Evolutionary conservation across 148 eudicot genomes (phyloP).

Genomic region (Simmondsia chinensis): DNA sequence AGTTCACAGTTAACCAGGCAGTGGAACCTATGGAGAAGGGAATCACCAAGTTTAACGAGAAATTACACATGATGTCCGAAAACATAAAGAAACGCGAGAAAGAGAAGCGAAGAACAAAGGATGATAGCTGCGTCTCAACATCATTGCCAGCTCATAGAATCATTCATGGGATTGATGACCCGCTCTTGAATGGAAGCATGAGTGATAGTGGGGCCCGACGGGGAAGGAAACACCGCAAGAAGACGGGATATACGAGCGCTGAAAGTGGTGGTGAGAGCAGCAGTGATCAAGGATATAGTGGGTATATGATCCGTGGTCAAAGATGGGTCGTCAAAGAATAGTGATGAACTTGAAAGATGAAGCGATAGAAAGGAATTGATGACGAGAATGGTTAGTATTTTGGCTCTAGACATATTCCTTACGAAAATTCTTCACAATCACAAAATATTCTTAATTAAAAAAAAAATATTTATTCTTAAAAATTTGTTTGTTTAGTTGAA

Average conservation of each 20-base stretch:
- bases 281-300: constrained; percentile 62
- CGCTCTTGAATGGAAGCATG: constrained; percentile 76
- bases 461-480: no score
- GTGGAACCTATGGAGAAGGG: constrained; percentile 98
- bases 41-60: constrained; percentile 67
- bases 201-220: constrained; percentile 62
- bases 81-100: constrained; percentile 81
- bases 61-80: constrained; percentile 72
- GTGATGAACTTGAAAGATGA: not conserved
- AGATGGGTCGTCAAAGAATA: constrained; percentile 91
- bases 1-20: constrained; percentile 80
- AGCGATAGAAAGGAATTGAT: not conserved
- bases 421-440: no score
- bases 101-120: constrained; percentile 61
- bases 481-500: no score
- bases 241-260: constrained; percentile 72
- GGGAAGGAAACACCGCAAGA: constrained; percentile 54
- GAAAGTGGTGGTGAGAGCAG: constrained; percentile 99
- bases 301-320: constrained; percentile 60
- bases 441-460: no score
- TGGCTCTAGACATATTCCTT: no score
- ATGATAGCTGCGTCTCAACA: constrained; percentile 58
- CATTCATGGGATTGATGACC: constrained; percentile 94
- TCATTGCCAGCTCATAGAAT: constrained; percentile 43
- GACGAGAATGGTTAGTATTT: no score